Evolutionary conservation across 768 basidiomycete species (phyloP), one percentile per base, ranked within the genome.

Genomic region (Rhizopogon roseolus): DNA sequence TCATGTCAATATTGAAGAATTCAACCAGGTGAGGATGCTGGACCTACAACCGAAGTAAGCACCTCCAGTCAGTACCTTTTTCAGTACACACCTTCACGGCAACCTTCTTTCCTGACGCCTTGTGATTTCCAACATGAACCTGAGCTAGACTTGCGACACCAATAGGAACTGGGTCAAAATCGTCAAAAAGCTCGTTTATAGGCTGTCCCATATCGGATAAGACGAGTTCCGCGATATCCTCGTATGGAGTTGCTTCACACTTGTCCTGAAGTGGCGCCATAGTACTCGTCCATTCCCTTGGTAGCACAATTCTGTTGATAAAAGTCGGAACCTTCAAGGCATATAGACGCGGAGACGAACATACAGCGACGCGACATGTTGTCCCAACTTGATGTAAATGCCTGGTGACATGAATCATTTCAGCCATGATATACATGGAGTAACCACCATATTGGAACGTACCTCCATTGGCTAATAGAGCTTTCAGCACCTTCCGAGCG

Each of bases 71-170:
- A 53, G 5, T 14, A 13, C 25, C 10, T 17, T 29, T 53, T 36
- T 38, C 36, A 25, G 41, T 42, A 59, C 71, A 32, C 56, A 88
- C 88, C 72, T 95, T 96, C 49, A 98, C 88, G 7, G 97, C 97
- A 27, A 94, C 93, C 52, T 73, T 71, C 66, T 79, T 78, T 2
- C 91, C 89, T 5, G 87, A 84, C 45, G 81, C 75, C 49, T 81
- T 80, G 57, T 91, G 84, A 13, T 71, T 80, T 4, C 85, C 97
- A 17, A 88, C 80, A 69, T 98, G 97, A 14, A 98, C 97, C 69
- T 99, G 97, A 5, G 97, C 97, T 37, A 98, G 71, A 62, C 93
- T 96, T 11, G 97, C 97, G 14, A 98, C 93, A 3, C 97, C 97
- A 42, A 98, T 90, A 6, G 97, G 97, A 16, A 76, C 73, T 5